Evolutionary conservation across 2,329 filamentous ascomycete genomes (phyloP).

Genomic region (Aureobasidium lini): DNA sequence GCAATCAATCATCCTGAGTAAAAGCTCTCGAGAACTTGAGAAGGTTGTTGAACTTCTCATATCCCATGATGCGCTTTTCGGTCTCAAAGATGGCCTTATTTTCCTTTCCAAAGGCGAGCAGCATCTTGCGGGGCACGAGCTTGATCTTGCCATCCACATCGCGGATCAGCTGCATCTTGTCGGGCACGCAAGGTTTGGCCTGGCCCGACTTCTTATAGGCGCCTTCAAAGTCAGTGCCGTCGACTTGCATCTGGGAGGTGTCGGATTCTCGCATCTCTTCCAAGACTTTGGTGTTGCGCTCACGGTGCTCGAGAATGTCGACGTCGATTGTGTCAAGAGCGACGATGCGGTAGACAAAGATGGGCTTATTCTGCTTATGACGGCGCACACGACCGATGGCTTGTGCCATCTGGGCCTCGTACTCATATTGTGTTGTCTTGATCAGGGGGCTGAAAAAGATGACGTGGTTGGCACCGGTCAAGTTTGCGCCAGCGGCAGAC

Average conservation of each 20-base stretch:
- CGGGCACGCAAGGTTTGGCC: not conserved
- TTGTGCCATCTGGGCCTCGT: slow-evolving; percentile 53
- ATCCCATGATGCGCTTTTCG: slow-evolving; percentile 23
- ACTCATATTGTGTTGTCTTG: slow-evolving; percentile 43
- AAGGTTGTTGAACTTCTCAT: slow-evolving; percentile 27
- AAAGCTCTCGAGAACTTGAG: slow-evolving; percentile 28
- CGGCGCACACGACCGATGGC: slow-evolving; percentile 55
- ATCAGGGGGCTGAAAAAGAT: slow-evolving; percentile 55
- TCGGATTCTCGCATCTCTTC: slow-evolving; percentile 16
- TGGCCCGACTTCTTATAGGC: not conserved
- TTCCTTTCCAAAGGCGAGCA: slow-evolving; percentile 16
- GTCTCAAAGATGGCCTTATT: slow-evolving; percentile 18
- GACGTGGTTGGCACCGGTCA: slow-evolving; percentile 57
- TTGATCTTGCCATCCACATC: slow-evolving; percentile 22
- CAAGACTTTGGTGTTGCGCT: slow-evolving; percentile 26
- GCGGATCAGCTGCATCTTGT: slow-evolving; percentile 33
- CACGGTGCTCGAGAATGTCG: slow-evolving; percentile 39
- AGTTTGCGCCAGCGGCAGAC: slow-evolving; percentile 52
- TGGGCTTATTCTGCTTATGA: slow-evolving; percentile 49
- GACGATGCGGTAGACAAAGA: slow-evolving; percentile 64
- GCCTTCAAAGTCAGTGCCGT: not conserved
- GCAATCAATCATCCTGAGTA: slow-evolving; percentile 20
- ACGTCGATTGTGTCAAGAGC: slow-evolving; percentile 62
- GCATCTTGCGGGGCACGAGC: slow-evolving; percentile 26
- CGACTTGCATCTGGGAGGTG: not conserved